phyloP scores from a whole-genome alignment of 2,329 filamentous ascomycete species.

The Colletotrichum limetticola region DNA sequence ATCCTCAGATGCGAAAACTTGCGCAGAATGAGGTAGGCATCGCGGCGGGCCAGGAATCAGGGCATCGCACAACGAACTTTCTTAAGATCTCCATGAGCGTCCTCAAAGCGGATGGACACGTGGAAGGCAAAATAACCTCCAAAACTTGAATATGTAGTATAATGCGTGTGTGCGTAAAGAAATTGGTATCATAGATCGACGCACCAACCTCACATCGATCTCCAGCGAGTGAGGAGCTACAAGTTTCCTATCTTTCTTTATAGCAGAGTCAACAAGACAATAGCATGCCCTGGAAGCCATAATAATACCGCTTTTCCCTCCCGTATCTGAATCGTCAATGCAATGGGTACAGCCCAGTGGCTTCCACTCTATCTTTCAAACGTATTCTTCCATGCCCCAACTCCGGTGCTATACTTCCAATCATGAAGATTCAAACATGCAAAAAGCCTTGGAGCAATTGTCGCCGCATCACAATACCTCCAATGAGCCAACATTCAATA shows the following conservation, averaged over 20 bases:
- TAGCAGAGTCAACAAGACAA: not conserved
- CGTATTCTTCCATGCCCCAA: not conserved
- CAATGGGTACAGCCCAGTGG: not conserved
- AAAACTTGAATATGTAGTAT: not conserved
- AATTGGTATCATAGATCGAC: not conserved
- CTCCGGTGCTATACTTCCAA: slow-evolving; percentile 22
- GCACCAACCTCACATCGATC: not conserved
- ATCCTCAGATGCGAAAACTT: no score
- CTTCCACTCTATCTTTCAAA: not conserved
- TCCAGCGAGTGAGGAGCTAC: not conserved
- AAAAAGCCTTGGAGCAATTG: not conserved
- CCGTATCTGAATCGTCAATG: not conserved
- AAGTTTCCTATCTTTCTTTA: not conserved
- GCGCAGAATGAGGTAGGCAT: no score
- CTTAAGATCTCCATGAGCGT: not conserved
- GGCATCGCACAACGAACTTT: no score
- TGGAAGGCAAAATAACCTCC: not conserved
- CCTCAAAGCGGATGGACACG: not conserved
- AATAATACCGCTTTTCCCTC: not conserved
- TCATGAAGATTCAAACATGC: not conserved
- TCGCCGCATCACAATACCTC: not conserved
- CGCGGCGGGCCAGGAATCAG: no score
- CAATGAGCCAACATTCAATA: not conserved
- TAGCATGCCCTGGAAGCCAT: not conserved
- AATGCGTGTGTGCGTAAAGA: slow-evolving; percentile 1